These are phyloP conservation scores for Venturia nashicola DNA, from an alignment of 2,329 filamentous ascomycete species.

Conservation along the genomic window DNA sequence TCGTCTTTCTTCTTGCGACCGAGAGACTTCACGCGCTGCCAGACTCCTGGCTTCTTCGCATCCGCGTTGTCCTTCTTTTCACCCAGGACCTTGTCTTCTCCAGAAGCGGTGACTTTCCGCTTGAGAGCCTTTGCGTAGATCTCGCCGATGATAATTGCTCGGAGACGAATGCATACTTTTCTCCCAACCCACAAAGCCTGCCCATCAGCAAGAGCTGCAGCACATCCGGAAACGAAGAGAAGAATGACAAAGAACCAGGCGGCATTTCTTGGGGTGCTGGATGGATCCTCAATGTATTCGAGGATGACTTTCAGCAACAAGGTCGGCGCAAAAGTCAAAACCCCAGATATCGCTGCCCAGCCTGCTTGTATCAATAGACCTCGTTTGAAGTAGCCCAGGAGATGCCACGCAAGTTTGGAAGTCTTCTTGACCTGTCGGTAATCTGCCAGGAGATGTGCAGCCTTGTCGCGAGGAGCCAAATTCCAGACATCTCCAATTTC, in stretches of 20 bases:
- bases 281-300: slow-evolving; percentile 81
- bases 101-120: slow-evolving; percentile 67
- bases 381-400: slow-evolving; percentile 73
- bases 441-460: slow-evolving; percentile 62
- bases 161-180: slow-evolving; percentile 83
- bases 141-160: slow-evolving; percentile 91
- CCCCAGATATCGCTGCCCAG: slow-evolving; percentile 67
- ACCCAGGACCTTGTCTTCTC: slow-evolving; percentile 61
- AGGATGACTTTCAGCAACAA: slow-evolving; percentile 82
- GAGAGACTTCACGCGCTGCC: slow-evolving; percentile 39
- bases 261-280: slow-evolving; percentile 65
- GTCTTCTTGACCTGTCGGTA: slow-evolving; percentile 83
- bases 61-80: slow-evolving; percentile 36
- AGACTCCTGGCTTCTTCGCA: slow-evolving; percentile 28
- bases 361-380: slow-evolving; percentile 63
- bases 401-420: slow-evolving; percentile 62
- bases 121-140: slow-evolving; percentile 93
- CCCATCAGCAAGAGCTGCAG: slow-evolving; percentile 72
- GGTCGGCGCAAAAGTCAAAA: slow-evolving; percentile 86
- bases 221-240: slow-evolving; percentile 68
- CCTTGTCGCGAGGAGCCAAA: slow-evolving; percentile 75
- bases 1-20: slow-evolving; percentile 41
- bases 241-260: slow-evolving; percentile 94
- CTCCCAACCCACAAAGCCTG: slow-evolving; percentile 88
- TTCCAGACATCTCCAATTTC: slow-evolving; percentile 90